Conservation (phyloP, 2,329 filamentous ascomycete genomes). For the Beauveria asiatica region DNA sequence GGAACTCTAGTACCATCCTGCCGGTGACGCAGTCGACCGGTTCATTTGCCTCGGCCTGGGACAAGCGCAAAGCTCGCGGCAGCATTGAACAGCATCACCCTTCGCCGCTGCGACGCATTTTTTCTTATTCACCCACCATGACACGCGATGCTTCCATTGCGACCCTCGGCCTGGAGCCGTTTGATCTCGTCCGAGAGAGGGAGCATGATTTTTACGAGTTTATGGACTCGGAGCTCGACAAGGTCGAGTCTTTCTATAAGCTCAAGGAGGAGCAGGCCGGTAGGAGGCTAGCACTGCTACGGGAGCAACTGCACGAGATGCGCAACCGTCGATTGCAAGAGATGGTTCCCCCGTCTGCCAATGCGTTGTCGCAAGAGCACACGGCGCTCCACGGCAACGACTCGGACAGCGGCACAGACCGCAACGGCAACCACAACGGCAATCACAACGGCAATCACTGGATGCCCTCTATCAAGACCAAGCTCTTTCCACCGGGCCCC, state of each 20-base stretch:
- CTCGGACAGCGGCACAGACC: conserved; percentile 17
- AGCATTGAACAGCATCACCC: conserved; percentile 21
- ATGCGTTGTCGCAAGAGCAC: not conserved
- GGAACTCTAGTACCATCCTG: conserved; percentile 1
- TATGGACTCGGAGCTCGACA: conserved; percentile 75
- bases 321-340: conserved; percentile 73
- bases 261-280: conserved; percentile 81
- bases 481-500: conserved; percentile 47
- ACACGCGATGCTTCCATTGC: conserved; percentile 23
- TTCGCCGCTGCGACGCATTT: conserved; percentile 26
- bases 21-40: not conserved
- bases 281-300: conserved; percentile 58
- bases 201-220: conserved; percentile 84
- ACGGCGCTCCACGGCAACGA: conserved; percentile 28
- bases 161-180: conserved; percentile 28
- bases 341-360: conserved; percentile 4
- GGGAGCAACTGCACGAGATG: conserved; percentile 89
- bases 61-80: not conserved
- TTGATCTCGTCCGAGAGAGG: conserved; percentile 58
- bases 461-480: conserved; percentile 46
- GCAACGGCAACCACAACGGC: not conserved
- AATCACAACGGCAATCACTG: conserved; percentile 20
- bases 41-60: not conserved
- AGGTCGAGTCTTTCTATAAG: conserved; percentile 85
- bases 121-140: conserved; percentile 23